Conservation (phyloP, 225 moss, liverwort and hornwort species). For the Bryoerythrophyllum caledonicum region DNA sequence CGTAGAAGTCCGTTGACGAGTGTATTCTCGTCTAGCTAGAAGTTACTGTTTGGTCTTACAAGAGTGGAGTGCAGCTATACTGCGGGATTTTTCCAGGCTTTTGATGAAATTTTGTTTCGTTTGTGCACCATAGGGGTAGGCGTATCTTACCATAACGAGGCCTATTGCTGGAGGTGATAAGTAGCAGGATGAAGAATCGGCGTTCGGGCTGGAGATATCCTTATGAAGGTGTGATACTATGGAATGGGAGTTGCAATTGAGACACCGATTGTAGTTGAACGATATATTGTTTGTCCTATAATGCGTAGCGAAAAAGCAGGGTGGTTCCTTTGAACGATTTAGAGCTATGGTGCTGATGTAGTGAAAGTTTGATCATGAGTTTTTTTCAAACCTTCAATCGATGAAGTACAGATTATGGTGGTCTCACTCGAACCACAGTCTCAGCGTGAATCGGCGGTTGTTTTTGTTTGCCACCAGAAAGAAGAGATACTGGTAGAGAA, state of each 20-base stretch:
- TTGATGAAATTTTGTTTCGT: slow-evolving; percentile 16
- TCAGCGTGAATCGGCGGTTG: neutral
- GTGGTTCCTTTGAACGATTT: neutral
- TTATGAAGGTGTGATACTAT: slow-evolving; percentile 33
- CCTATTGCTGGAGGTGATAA: slow-evolving; percentile 11
- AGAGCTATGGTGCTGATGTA: neutral
- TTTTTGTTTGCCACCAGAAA: slow-evolving; percentile 26
- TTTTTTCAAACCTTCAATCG: neutral
- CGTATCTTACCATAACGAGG: neutral
- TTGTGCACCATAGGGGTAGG: slow-evolving; percentile 3
- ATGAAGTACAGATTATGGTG: neutral
- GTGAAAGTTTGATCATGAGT: neutral
- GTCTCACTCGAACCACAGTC: neutral
- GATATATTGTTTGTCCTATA: neutral
- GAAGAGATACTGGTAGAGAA: slow-evolving; percentile 40
- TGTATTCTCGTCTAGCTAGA: neutral
- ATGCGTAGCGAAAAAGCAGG: neutral
- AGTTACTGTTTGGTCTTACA: neutral
- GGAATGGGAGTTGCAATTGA: neutral
- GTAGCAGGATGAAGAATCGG: slow-evolving; percentile 38
- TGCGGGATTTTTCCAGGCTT: neutral
- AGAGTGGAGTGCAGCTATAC: neutral
- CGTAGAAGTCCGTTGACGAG: neutral
- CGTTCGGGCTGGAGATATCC: slow-evolving; percentile 37
- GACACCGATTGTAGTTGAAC: neutral